Conservation (phyloP, 371 early-diverging fungal species). For the Sporodiniella umbellata region DNA sequence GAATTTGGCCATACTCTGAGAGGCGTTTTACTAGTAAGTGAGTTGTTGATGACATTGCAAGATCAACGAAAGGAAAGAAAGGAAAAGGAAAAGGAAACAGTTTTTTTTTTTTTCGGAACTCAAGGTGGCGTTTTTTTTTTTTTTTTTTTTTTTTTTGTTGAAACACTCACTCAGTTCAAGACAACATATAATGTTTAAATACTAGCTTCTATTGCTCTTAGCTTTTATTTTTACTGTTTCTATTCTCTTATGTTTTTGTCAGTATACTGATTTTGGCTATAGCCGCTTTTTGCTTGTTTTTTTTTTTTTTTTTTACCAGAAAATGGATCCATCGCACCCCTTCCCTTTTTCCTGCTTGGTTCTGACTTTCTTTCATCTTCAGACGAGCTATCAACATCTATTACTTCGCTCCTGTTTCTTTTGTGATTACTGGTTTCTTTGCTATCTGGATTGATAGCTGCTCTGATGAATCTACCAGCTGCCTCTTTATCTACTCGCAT, state of each 20-base stretch:
- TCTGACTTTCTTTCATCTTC: conserved; percentile 9
- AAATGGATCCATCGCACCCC: not conserved
- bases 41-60: conserved; percentile 1
- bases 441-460: conserved; percentile 21
- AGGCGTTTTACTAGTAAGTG: conserved; percentile 57
- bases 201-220: too few species aligned
- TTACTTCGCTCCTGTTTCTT: conserved; percentile 3
- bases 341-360: conserved; percentile 1
- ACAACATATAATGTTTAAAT: too few species aligned
- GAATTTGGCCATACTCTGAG: conserved; percentile 70
- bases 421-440: conserved; percentile 1
- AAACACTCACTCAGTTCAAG: too few species aligned
- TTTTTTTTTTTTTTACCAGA: not conserved
- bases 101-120: not conserved
- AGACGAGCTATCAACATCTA: conserved; percentile 1
- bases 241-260: too few species aligned
- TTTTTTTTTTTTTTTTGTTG: too few species aligned
- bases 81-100: not conserved
- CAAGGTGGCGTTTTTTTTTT: not conserved
- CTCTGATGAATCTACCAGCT: conserved; percentile 52
- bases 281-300: too few species aligned
- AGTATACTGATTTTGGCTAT: too few species aligned
- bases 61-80: not conserved
- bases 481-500: conserved; percentile 54
- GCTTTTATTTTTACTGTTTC: too few species aligned